Base-by-base conservation (phyloP, 495 filamentous ascomycete species). In the Xanthoparmelia taractica region DNA sequence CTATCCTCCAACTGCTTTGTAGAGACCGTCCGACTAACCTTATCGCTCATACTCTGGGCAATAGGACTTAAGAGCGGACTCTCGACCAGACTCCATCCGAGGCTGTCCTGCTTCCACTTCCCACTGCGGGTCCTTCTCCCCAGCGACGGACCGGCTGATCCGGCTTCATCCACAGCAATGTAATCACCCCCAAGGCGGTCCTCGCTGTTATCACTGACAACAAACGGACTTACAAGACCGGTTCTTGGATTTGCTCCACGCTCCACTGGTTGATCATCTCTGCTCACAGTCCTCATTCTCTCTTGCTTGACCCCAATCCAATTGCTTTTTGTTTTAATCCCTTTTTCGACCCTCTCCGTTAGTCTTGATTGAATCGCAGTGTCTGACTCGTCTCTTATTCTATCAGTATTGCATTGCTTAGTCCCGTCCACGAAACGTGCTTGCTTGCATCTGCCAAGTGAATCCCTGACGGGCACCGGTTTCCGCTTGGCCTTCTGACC, bases 1-100 rank as follows among this genome's bases (percentile, higher is more conserved):
- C 72, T 70, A 60, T 80, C 77, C 45, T 75, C 74, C 76, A 77
- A 76, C 29, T 76, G 73, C 13, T 71, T 75, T 57, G 70, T 64
- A 0, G 73, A 74, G 37, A 68, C 72, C 1, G 66, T 71, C 13
- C 75, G 75, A 33, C 77, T 61, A 4, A 74, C 71, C 34, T 55
- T 31, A 13, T 50, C 50, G 17, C 13, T 43, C 31, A 38, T 54
- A 57, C 59, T 62, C 20, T 58, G 64, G 11, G 55, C 50, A 38
- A 62, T 62, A 0, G 75, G 78, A 18, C 76, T 62, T 1, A 76
- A 75, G 20, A 66, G 63, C 64, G 66, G 47, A 68, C 67, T 33
- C 71, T 75, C 13, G 70, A 65, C 52, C 8, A 67, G 23, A 61
- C 61, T 67, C 65, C 65, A 65, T 36, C 57, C 65, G 31, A 38